phyloP scores from a whole-genome alignment of 257 asterid species.

The Cordia subcordata region DNA sequence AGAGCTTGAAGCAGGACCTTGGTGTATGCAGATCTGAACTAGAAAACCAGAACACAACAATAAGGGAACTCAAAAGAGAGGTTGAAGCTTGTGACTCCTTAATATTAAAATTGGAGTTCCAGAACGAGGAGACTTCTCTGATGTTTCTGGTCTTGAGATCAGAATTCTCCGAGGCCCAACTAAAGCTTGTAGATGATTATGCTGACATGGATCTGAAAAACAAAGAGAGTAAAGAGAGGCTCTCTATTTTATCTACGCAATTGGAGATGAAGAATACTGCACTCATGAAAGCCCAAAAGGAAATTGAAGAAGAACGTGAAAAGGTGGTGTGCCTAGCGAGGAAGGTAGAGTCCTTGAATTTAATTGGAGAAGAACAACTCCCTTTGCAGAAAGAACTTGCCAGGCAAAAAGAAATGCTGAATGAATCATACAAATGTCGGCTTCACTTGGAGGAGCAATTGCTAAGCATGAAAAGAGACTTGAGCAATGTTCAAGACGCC shows the following conservation, averaged over 20 bases:
- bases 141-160: slow-evolving; percentile 58
- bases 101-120: slow-evolving; percentile 44
- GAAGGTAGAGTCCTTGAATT: slow-evolving; percentile 31
- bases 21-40: slow-evolving; percentile 36
- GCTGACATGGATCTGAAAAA: slow-evolving; percentile 27
- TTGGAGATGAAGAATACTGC: slow-evolving; percentile 52
- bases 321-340: slow-evolving; percentile 39
- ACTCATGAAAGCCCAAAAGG: slow-evolving; percentile 38
- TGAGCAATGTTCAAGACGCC: slow-evolving; percentile 45
- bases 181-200: slow-evolving; percentile 34
- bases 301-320: slow-evolving; percentile 55
- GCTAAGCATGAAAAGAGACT: slow-evolving; percentile 41
- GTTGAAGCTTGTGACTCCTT: slow-evolving; percentile 48
- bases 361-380: slow-evolving; percentile 38
- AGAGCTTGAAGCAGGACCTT: slow-evolving; percentile 45
- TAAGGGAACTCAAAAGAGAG: slow-evolving; percentile 50
- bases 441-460: slow-evolving; percentile 46
- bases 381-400: slow-evolving; percentile 50
- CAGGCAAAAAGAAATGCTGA: slow-evolving; percentile 41
- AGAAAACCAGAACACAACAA: slow-evolving; percentile 31
- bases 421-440: slow-evolving; percentile 38
- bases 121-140: slow-evolving; percentile 56
- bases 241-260: slow-evolving; percentile 32
- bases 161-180: slow-evolving; percentile 47
- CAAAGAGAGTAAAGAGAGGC: slow-evolving; percentile 26